Base-by-base conservation (phyloP, 1,139 yeast genomes). In the Blastobotrys ciferrii region DNA sequence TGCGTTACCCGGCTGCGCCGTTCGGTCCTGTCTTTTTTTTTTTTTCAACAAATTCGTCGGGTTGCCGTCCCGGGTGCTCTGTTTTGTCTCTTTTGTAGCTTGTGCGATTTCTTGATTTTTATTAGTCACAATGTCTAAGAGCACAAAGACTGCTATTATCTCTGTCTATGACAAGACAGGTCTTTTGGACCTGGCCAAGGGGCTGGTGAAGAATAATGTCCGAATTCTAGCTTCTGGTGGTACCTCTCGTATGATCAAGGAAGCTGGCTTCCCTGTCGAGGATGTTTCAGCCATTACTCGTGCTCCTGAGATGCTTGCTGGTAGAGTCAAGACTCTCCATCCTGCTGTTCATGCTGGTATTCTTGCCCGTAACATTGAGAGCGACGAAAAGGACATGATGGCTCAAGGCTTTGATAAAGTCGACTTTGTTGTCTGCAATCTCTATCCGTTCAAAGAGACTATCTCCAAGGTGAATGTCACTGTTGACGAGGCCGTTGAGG, bases 341-440 rank as follows among this genome's bases (percentile, higher is more conserved):
- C 98, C 98, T 38, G 98, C 98, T 42, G 96, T 92, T 53, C 98
- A 92, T 69, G 98, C 96, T 60, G 98, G 98, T 53, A 92, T 92
- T 62, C 79, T 92, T 60, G 98, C 98, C 48, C 82, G 98, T 74
- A 81, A 92, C 73, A 77, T 87, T 66, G 95, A 86, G 62, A 77
- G 87, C 55, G 98, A 92, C 70, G 95, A 89, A 70, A 73, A 80
- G 60, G 98, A 92, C 69, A 80, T 92, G 66, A 77, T 77, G 51
- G 84, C 81, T 48, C 97, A 91, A 72, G 84, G 92, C 52, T 91
- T 92, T 65, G 95, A 87, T 62, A 92, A 89, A 73, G 96, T 92
- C 56, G 98, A 92, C 75, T 88, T 75, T 62, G 98, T 92, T 49
- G 96, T 92, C 51, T 92, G 98, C 76, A 92, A 92, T 77, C 80